A percentile compares a stretch with the other conserved stretches of the same genome.
phyloP scores from a whole-genome alignment of 805 yeast genomes.

The Myxozyma nipponensis region DNA sequence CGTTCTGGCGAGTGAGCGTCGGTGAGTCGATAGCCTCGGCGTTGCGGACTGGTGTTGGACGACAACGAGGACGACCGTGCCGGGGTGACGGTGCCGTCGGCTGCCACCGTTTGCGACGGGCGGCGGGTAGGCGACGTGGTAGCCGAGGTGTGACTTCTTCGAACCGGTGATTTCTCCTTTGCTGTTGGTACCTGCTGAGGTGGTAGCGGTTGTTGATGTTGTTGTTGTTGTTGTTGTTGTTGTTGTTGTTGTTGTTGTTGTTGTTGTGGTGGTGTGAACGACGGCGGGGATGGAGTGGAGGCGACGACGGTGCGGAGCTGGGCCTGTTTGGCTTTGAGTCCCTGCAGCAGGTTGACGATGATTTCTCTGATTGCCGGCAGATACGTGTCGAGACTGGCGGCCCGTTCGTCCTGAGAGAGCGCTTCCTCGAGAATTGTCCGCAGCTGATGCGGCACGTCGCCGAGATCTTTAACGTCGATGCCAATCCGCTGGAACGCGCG shows the following conservation, averaged over 20 bases:
- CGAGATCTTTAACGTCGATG: slow-evolving; percentile 70
- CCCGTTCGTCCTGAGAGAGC: slow-evolving; percentile 77
- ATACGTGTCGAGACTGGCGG: slow-evolving; percentile 71
- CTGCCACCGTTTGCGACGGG: too few species aligned
- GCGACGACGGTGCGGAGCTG: slow-evolving; percentile 40
- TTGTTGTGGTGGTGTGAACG: slow-evolving; percentile 25
- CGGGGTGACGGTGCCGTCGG: not conserved
- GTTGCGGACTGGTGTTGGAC: not conserved
- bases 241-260: slow-evolving; percentile 13
- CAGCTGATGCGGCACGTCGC: slow-evolving; percentile 83
- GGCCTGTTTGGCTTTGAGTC: slow-evolving; percentile 73
- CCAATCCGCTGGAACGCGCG: slow-evolving; percentile 76
- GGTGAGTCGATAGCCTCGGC: not conserved
- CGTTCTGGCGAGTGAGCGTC: slow-evolving; percentile 6
- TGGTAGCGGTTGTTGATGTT: slow-evolving; percentile 8
- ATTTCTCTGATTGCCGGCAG: slow-evolving; percentile 82
- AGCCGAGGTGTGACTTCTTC: slow-evolving; percentile 5
- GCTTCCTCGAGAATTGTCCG: slow-evolving; percentile 82
- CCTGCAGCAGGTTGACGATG: slow-evolving; percentile 73
- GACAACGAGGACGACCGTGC: slow-evolving; percentile 1
- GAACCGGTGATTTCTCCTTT: slow-evolving; percentile 8
- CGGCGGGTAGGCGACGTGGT: slow-evolving; percentile 3
- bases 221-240: too few species aligned
- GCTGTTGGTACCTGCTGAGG: not conserved
- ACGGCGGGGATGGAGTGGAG: not conserved